Conservation (phyloP, 495 filamentous ascomycete species). For the Podospora pseudocomata region DNA sequence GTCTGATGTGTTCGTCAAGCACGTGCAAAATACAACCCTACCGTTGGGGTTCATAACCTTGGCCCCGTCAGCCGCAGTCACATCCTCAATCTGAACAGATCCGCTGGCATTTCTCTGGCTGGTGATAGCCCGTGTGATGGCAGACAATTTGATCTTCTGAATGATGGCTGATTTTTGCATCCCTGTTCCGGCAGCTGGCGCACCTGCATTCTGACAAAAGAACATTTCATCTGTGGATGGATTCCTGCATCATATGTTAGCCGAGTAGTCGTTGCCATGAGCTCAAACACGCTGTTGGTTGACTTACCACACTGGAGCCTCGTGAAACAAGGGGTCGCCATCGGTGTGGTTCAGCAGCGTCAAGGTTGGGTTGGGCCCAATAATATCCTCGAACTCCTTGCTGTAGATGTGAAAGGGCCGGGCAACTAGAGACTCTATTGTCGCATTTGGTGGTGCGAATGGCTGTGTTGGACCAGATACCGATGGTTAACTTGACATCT, state of each 20-base stretch:
- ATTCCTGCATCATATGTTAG: conserved; percentile 24
- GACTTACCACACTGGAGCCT: conserved; percentile 48
- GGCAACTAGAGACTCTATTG: conserved; percentile 27
- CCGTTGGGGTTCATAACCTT: conserved; percentile 51
- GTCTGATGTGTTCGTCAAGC: background rate
- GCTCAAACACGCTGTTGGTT: background rate
- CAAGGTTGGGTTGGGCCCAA: conserved; percentile 42
- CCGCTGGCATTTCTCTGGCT: conserved; percentile 41
- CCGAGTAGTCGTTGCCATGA: background rate
- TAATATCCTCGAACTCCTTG: conserved; percentile 41
- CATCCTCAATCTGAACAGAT: conserved; percentile 37
- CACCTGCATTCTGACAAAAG: conserved; percentile 52
- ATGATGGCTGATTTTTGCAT: conserved; percentile 50
- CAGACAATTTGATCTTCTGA: conserved; percentile 45
- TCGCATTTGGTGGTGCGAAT: conserved; percentile 37
- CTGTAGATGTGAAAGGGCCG: conserved; percentile 49
- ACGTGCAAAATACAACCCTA: background rate
- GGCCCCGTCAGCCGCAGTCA: conserved; percentile 30
- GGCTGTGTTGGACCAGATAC: conserved; percentile 17
- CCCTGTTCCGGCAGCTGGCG: conserved; percentile 44
- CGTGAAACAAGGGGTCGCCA: conserved; percentile 48
- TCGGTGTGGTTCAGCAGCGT: conserved; percentile 40
- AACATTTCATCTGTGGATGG: conserved; percentile 49
- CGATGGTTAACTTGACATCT: conserved; percentile 7
- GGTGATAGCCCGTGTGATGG: conserved; percentile 38